Base-by-base conservation (phyloP, 805 yeast genomes). In the Cephaloascus albidus region DNA sequence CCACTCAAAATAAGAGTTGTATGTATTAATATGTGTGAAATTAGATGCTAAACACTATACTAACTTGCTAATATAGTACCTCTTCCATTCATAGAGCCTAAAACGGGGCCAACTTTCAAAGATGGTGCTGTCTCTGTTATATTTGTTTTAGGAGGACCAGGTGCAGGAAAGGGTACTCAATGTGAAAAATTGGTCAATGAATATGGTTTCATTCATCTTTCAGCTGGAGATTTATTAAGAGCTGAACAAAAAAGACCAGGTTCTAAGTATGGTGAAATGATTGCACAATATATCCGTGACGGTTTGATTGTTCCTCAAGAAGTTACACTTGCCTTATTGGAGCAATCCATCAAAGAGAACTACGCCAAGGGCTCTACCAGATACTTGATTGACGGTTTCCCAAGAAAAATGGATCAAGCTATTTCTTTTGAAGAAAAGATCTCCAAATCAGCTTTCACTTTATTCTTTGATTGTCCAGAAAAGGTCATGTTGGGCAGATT, bases 361-460 rank as follows among this genome's bases (percentile, higher is more conserved):
- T 57, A 59, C 46, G 44, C 49, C 3, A 55, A 67, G n/a, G 81
- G 84, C 14, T 68, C 62, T 18, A 70, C 69, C 39, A 77, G 77
- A 49, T 90, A 89, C 58, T 66, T 90, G 51, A 79, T 90, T 39
- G 98, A 90, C 58, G 98, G 98, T 1, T 90, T 93, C 74, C 98
- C 98, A 37, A 76, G 97, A 58, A 87, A 89, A 58, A 90, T 93
- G 97, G 97, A 93, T 62, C 98, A 90, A 67, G 97, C 97, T 0
- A 43, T 83, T 33, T 84, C 90, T n/a, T 90, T 90, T 57, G 97
- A 90, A 63, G 77, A 83, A 32, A 67, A 76, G 54, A 58, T 79
- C 50, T 93, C 78, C 52, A 81, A 71, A 58, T 81, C 85, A 45
- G 68, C 77, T 19, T 75, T 82, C 60, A 78, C 85, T 2, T 65